A percentile compares a stretch with the other conserved stretches of the same genome.
Evolutionary conservation across 148 eudicot genomes (phyloP).

Genomic region (Amaranthus hypochondriacus): DNA sequence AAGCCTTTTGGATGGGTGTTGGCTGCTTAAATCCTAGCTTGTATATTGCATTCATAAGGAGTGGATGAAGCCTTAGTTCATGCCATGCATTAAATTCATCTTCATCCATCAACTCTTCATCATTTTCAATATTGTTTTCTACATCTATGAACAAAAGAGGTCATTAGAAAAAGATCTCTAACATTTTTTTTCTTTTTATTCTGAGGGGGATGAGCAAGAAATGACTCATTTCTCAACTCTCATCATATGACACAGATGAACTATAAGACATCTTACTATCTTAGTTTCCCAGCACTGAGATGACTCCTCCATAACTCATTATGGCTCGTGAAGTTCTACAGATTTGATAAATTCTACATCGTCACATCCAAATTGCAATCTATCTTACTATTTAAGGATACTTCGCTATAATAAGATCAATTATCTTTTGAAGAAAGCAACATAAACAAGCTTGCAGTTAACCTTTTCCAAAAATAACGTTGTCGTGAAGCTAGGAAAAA

Average conservation of each 20-base stretch:
- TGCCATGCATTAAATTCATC: slow-evolving; percentile 76
- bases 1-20: slow-evolving; percentile 90
- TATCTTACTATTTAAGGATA: no score
- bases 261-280: background rate
- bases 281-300: background rate
- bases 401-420: no score
- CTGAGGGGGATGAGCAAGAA: background rate
- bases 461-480: no score
- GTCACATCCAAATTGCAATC: no score
- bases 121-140: slow-evolving; percentile 31
- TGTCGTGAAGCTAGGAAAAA: no score
- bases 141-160: slow-evolving; percentile 25
- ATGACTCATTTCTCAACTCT: background rate
- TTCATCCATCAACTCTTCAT: slow-evolving; percentile 49
- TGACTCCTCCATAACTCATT: background rate
- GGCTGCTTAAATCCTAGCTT: slow-evolving; percentile 87
- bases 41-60: slow-evolving; percentile 71
- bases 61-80: slow-evolving; percentile 86
- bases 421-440: no score
- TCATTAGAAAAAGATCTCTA: background rate
- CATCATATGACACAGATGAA: background rate
- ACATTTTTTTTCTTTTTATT: background rate
- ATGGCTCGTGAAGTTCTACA: no score
- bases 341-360: no score
- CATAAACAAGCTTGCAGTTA: no score